These are phyloP conservation scores for Maudiozyma pseudohumilis DNA, from an alignment of 805 yeast species.

Conservation along the genomic window DNA sequence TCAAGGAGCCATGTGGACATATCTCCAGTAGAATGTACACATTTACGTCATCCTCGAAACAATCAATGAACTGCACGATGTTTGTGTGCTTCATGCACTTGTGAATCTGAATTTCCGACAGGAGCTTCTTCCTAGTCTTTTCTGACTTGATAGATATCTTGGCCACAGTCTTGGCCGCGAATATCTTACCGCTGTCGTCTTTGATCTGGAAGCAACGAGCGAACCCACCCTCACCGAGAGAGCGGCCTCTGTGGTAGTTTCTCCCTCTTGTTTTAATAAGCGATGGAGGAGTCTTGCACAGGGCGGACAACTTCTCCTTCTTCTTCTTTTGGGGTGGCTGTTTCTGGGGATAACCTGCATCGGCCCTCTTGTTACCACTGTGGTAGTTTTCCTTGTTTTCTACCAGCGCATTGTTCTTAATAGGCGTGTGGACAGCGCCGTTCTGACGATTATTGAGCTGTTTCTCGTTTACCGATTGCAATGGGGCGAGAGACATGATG, in stretches of 20 bases:
- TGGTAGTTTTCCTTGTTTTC: slow-evolving; percentile 10
- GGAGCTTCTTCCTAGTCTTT: slow-evolving; percentile 71
- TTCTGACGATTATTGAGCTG: slow-evolving; percentile 27
- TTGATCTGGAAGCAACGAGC: slow-evolving; percentile 97
- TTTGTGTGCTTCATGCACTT: slow-evolving; percentile 81
- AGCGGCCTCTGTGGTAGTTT: slow-evolving; percentile 82
- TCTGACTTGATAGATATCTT: slow-evolving; percentile 86
- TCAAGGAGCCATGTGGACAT: slow-evolving; percentile 87
- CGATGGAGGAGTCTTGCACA: slow-evolving; percentile 95
- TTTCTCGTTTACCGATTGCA: slow-evolving; percentile 28
- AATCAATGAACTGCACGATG: slow-evolving; percentile 86
- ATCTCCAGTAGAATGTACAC: slow-evolving; percentile 90
- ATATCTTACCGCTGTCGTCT: slow-evolving; percentile 76
- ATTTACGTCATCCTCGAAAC: slow-evolving; percentile 92
- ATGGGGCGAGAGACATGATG: slow-evolving; percentile 28
- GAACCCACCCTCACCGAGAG: slow-evolving; percentile 96
- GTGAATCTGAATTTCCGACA: slow-evolving; percentile 93
- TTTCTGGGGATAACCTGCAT: slow-evolving; percentile 6
- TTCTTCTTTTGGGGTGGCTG: slow-evolving; percentile 44
- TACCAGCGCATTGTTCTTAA: slow-evolving; percentile 11
- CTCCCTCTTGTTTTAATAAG: slow-evolving; percentile 83
- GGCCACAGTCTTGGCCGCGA: slow-evolving; percentile 96
- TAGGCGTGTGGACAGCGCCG: slow-evolving; percentile 20
- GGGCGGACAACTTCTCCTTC: slow-evolving; percentile 79
- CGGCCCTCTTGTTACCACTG: slow-evolving; percentile 9